These are phyloP conservation scores for Scenedesmus sp. DNA, from an alignment of 163 green algal genomes.

Conservation along the genomic window DNA sequence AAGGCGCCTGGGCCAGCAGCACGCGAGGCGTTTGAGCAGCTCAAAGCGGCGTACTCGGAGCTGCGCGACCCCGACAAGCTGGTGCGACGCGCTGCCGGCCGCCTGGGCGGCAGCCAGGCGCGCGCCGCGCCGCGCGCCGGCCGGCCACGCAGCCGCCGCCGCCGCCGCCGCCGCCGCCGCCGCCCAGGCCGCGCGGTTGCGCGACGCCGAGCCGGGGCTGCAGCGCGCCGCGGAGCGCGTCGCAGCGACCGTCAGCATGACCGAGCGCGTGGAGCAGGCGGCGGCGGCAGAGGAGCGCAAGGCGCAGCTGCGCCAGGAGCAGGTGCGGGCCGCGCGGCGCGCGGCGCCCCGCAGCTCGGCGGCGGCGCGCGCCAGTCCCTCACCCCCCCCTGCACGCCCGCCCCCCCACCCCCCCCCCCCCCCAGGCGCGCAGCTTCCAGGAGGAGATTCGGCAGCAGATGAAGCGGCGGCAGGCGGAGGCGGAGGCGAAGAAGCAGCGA, in stretches of 20 bases:
- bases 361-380: too few species aligned
- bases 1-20: constrained; percentile 68
- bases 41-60: constrained; percentile 69
- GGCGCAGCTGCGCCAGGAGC: constrained; percentile 58
- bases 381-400: not conserved
- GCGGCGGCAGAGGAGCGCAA: constrained; percentile 54
- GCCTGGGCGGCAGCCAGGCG: not conserved
- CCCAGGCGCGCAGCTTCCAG: constrained; percentile 61
- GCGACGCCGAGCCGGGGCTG: constrained; percentile 48
- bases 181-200: constrained; percentile 65
- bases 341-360: too few species aligned
- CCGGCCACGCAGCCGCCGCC: not conserved
- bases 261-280: constrained; percentile 67
- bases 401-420: not conserved
- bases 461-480: constrained; percentile 54
- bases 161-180: not conserved
- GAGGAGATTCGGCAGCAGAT: constrained; percentile 66
- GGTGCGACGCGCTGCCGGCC: constrained; percentile 33
- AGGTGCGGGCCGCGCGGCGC: constrained; percentile 40
- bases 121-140: not conserved
- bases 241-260: constrained; percentile 61
- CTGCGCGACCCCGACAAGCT: constrained; percentile 66
- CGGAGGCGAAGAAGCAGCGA: constrained; percentile 21
- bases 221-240: constrained; percentile 43
- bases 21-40: constrained; percentile 70